These are phyloP conservation scores for Chalaropsis thielavioides DNA, from an alignment of 2,329 filamentous ascomycete genomes.

Conservation along the genomic window DNA sequence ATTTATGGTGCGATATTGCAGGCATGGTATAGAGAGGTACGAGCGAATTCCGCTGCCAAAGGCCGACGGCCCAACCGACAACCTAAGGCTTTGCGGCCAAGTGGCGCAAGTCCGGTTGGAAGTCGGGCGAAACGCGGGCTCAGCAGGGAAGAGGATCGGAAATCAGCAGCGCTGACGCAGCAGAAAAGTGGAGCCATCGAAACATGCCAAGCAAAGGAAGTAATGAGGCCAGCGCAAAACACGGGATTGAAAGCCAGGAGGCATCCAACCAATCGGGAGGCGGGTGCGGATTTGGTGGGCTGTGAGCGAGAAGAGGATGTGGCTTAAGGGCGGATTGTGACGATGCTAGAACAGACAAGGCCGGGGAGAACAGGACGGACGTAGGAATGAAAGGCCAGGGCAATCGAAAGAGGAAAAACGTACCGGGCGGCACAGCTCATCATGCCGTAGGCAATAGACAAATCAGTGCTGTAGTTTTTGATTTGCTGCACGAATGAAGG, in stretches of 20 bases:
- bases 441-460: conserved; percentile 43
- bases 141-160: background rate
- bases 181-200: conserved; percentile 11
- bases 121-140: background rate
- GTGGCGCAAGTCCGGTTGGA: background rate
- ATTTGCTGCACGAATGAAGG: conserved; percentile 47
- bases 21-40: background rate
- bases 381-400: conserved; percentile 16
- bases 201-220: background rate
- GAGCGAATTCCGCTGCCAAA: background rate
- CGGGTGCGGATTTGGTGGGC: background rate
- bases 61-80: background rate
- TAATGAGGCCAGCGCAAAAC: background rate
- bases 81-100: background rate
- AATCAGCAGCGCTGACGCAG: conserved; percentile 6
- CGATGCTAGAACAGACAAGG: conserved; percentile 14
- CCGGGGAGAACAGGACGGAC: conserved; percentile 17
- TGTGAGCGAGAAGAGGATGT: background rate
- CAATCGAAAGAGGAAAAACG: conserved; percentile 22
- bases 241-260: background rate
- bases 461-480: conserved; percentile 40
- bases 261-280: background rate
- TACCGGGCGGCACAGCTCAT: conserved; percentile 45
- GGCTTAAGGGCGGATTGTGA: no score
- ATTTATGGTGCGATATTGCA: background rate